phyloP scores from a whole-genome alignment of 116 monocot genomes.

The Phalaenopsis hybrid region DNA sequence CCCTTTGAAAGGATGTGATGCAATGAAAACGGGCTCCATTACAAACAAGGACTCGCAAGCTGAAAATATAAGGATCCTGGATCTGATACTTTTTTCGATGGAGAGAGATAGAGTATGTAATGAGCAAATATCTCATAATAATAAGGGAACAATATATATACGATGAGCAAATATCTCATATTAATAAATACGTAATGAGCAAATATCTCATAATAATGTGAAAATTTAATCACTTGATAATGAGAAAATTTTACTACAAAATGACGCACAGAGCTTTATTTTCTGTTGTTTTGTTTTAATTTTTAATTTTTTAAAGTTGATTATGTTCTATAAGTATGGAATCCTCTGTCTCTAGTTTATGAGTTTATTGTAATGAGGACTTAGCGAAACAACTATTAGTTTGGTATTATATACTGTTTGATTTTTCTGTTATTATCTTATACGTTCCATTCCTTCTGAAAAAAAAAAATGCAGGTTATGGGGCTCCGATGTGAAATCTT shows the following conservation, averaged over 20 bases:
- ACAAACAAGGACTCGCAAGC: too few species aligned
- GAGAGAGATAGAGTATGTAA: not conserved
- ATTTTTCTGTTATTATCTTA: not conserved
- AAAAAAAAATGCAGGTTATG: slow-evolving; percentile 60
- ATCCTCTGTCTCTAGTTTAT: not conserved
- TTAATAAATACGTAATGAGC: not conserved
- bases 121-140: too few species aligned
- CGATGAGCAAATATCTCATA: too few species aligned
- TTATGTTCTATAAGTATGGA: not conserved
- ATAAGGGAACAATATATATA: too few species aligned
- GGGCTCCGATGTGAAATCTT: slow-evolving; percentile 77
- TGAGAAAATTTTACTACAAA: not conserved
- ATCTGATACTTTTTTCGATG: not conserved
- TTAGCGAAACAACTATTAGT: not conserved
- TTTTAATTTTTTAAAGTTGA: not conserved
- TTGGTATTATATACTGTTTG: not conserved
- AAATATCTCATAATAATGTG: not conserved
- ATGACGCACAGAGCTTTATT: not conserved
- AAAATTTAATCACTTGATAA: not conserved
- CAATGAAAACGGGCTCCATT: too few species aligned
- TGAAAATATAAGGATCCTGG: too few species aligned
- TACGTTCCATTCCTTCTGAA: not conserved
- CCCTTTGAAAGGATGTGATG: too few species aligned
- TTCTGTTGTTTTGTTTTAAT: not conserved
- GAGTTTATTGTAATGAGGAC: not conserved